Base-by-base conservation (phyloP, 371 early-diverging fungal species). In the Enteropsectra breve region DNA sequence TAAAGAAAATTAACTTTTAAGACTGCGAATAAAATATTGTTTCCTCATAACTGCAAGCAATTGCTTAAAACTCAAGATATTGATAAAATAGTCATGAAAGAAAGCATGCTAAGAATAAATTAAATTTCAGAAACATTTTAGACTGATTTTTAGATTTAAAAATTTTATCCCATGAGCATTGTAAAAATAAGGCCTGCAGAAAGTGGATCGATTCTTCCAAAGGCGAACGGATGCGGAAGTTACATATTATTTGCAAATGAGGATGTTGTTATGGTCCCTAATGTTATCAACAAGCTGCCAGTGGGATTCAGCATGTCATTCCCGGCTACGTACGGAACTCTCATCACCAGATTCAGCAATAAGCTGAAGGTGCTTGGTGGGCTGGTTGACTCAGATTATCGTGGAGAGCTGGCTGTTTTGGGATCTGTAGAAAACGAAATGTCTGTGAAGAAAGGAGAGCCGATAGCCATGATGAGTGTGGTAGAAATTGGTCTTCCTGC, bases 331-430 rank as follows among this genome's bases (percentile, higher is more conserved):
- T 58, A 73, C 45, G 61, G 58, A 61, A 56, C 43, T 29, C 33
- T 69, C 21, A 59, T 73, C 1, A 63, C 26, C 11, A 28, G 34
- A 33, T 53, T 33, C 32, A 26, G 46, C 15, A 38, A 32, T 15
- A 43, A 13, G 18, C 47, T 73, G 37, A 60, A 63, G 32, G 54
- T 67, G 8, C 38, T 78, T 18, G 79, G 71, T 18, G 79, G 79
- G 0, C 68, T 78, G 26, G 67, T 79, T 15, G 79, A 78, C 53
- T 37, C 61, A 33, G 79, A 78, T 53, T 78, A 76, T 54, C 63
- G 79, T 52, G 79, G 79, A 26, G 72, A 75, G 54, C 28, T 75
- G 8, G 47, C 43, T 46, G 69, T 75, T 28, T 38, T 78, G n/a
- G 60, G 72, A 24, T 69, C 29, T 21, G 73, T 69, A 52, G 52